phyloP scores from a whole-genome alignment of 768 basidiomycete species.

The Leucosporidium yakuticum region DNA sequence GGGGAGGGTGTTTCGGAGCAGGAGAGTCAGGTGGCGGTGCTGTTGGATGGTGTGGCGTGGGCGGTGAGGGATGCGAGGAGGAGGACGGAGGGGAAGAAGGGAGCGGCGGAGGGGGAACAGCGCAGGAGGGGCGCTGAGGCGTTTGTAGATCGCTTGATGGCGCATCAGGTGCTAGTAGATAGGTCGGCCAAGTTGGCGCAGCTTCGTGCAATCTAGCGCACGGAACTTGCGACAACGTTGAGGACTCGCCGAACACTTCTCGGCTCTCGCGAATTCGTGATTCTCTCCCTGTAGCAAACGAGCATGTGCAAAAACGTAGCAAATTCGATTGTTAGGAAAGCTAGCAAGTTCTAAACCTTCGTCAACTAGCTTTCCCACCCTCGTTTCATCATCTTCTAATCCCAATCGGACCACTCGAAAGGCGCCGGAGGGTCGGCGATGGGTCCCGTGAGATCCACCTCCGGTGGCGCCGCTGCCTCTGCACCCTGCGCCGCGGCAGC shows the following conservation, averaged over 20 bases:
- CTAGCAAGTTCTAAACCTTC: too few species aligned
- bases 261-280: too few species aligned
- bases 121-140: not conserved
- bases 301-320: too few species aligned
- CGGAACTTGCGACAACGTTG: too few species aligned
- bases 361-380: too few species aligned
- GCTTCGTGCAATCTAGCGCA: too few species aligned
- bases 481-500: slow-evolving; percentile 9
- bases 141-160: not conserved
- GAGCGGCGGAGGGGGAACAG: not conserved
- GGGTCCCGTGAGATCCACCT: slow-evolving; percentile 11
- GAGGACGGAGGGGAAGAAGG: not conserved
- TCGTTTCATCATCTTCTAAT: not conserved
- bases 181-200: not conserved
- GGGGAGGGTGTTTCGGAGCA: not conserved
- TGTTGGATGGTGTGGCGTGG: not conserved
- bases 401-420: slow-evolving; percentile 33
- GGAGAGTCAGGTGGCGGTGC: not conserved
- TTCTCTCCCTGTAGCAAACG: too few species aligned
- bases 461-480: not conserved
- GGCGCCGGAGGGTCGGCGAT: slow-evolving; percentile 31
- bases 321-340: too few species aligned
- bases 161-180: not conserved
- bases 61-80: not conserved
- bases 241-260: too few species aligned